A percentile compares a stretch with the other conserved stretches of the same genome.
Evolutionary conservation across 129 eudicot genomes (phyloP).

Genomic region (Pittosporum tobira): DNA sequence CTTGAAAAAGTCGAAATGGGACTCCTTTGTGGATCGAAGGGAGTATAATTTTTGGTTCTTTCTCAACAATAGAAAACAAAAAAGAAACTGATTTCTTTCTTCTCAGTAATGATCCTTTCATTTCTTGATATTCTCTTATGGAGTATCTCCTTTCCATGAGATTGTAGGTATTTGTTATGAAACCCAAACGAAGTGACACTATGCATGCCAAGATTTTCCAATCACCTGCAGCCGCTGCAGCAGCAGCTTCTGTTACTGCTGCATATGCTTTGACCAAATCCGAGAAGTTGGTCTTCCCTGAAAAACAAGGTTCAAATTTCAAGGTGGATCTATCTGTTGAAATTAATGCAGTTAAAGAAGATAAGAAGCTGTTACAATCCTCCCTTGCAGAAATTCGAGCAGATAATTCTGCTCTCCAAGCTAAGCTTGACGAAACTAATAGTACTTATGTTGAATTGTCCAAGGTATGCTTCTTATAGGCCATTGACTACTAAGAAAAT

Average conservation of each 20-base stretch:
- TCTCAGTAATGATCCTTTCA: background rate
- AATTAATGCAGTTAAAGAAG: constrained; percentile 38
- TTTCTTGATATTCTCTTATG: background rate
- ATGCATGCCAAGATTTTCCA: constrained; percentile 58
- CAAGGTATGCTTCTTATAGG: constrained; percentile 50
- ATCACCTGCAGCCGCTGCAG: constrained; percentile 98
- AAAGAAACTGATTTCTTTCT: too few species aligned
- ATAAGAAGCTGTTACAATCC: constrained; percentile 54
- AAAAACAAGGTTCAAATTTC: constrained; percentile 30
- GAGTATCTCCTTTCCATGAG: background rate
- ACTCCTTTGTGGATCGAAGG: too few species aligned
- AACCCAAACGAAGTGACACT: constrained; percentile 56
- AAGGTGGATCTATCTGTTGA: constrained; percentile 46
- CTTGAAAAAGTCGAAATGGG: too few species aligned
- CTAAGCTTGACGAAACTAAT: constrained; percentile 59
- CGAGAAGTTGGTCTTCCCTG: constrained; percentile 34
- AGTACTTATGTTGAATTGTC: constrained; percentile 53
- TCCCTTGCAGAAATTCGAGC: constrained; percentile 41
- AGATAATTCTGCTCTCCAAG: constrained; percentile 49
- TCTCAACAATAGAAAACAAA: too few species aligned
- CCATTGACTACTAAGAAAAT: too few species aligned
- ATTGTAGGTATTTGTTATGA: constrained; percentile 39
- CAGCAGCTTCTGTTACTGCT: constrained; percentile 97
- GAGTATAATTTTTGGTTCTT: background rate
- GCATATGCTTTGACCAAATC: constrained; percentile 74